Percentiles rank a stretch among this genome's conserved stretches.
Conservation (phyloP, 1,139 yeast genomes). For the Taphrina flavorubra region DNA sequence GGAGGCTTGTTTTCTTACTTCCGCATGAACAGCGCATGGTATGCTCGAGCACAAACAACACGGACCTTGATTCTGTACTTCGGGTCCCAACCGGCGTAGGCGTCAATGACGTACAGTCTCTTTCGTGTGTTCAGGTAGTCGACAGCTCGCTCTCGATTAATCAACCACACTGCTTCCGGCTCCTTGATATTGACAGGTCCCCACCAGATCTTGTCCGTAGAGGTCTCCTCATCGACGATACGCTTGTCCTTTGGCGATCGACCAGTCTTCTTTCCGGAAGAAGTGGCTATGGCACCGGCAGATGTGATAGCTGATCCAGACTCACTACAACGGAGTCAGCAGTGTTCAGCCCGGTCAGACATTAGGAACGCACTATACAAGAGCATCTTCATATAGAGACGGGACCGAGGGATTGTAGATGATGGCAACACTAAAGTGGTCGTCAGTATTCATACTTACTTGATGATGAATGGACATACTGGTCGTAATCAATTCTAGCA, state of each 20-base stretch:
- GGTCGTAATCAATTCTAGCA: slow-evolving; percentile 40
- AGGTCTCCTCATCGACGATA: slow-evolving; percentile 91
- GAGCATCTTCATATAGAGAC: slow-evolving; percentile 91
- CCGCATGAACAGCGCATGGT: slow-evolving; percentile 97
- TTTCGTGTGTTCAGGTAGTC: slow-evolving; percentile 96
- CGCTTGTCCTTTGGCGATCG: slow-evolving; percentile 98
- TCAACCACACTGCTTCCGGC: slow-evolving; percentile 92
- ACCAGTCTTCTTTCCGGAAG: slow-evolving; percentile 95
- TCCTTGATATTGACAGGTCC: slow-evolving; percentile 98
- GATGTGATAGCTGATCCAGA: slow-evolving; percentile 90
- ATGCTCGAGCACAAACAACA: slow-evolving; percentile 97
- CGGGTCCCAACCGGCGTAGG: slow-evolving; percentile 99
- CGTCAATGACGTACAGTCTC: slow-evolving; percentile 92
- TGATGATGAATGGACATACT: slow-evolving; percentile 7
- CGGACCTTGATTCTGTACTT: slow-evolving; percentile 95
- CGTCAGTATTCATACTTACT: too few species aligned
- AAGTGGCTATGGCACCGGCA: slow-evolving; percentile 94
- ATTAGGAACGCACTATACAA: slow-evolving; percentile 54
- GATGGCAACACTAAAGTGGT: slow-evolving; percentile 52
- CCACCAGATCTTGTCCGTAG: slow-evolving; percentile 88
- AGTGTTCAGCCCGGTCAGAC: not conserved
- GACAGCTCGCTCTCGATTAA: slow-evolving; percentile 94
- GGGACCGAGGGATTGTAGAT: slow-evolving; percentile 94
- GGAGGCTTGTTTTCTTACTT: slow-evolving; percentile 52
- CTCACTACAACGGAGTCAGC: slow-evolving; percentile 54